These are phyloP conservation scores for Vitellaria paradoxa DNA, from an alignment of 179 eudicot species.

Conservation along the genomic window DNA sequence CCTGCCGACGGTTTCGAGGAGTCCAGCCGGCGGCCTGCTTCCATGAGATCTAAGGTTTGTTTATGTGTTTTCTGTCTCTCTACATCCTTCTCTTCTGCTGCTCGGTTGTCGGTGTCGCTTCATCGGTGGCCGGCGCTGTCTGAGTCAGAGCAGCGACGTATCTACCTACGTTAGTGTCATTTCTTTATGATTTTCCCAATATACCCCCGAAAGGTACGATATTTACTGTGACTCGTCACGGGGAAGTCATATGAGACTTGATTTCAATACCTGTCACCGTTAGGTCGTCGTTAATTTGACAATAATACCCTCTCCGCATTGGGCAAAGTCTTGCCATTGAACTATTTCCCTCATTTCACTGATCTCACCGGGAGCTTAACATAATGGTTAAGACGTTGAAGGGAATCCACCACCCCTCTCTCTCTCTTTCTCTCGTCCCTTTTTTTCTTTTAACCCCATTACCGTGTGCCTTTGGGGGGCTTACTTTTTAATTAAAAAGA, in stretches of 20 bases:
- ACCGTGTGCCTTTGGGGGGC: slow-evolving; percentile 12
- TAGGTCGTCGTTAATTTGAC: slow-evolving; percentile 12
- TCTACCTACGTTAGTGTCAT: neutral
- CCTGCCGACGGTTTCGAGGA: slow-evolving; percentile 28
- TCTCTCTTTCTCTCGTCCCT: neutral
- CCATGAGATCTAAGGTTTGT: slow-evolving; percentile 50
- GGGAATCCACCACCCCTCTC: slow-evolving; percentile 21
- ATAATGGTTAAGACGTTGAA: slow-evolving; percentile 10
- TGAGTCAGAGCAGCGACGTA: neutral
- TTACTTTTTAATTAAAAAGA: neutral
- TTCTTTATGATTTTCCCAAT: slow-evolving; percentile 4
- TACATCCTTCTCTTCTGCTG: too few species aligned
- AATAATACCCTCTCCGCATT: slow-evolving; percentile 12
- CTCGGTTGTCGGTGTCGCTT: neutral
- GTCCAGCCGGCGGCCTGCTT: slow-evolving; percentile 18
- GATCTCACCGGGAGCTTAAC: slow-evolving; percentile 7
- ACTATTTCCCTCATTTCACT: neutral
- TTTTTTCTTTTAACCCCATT: slow-evolving; percentile 3
- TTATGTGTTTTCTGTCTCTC: neutral
- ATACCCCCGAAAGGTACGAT: slow-evolving; percentile 9
- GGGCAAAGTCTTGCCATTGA: neutral
- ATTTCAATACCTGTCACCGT: slow-evolving; percentile 6
- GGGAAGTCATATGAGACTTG: slow-evolving; percentile 18
- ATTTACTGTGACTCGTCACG: slow-evolving; percentile 18
- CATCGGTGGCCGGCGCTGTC: neutral